Percentiles rank a stretch among this genome's conserved stretches.
phyloP scores from a whole-genome alignment of 108 stramenopile species.

The Cyclostephanos invisitatus region DNA sequence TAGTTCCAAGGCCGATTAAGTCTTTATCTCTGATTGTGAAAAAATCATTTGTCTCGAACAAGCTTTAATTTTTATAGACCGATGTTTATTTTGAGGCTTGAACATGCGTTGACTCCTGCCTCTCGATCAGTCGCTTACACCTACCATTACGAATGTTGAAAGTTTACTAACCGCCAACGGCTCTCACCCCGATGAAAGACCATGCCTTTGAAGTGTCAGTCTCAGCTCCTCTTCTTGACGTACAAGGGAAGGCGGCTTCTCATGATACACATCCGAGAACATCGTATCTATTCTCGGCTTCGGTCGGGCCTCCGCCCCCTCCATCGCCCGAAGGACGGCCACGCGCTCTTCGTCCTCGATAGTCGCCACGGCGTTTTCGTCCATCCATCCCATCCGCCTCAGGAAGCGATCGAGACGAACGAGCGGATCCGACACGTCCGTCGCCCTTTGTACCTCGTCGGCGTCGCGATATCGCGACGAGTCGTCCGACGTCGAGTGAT shows the following conservation, averaged over 20 bases:
- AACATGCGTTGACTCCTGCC: too few species aligned
- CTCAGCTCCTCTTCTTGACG: slow-evolving; percentile 76
- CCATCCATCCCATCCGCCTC: slow-evolving; percentile 70
- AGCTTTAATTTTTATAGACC: too few species aligned
- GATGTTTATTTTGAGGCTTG: too few species aligned
- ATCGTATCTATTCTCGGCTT: slow-evolving; percentile 73
- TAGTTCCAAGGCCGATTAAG: too few species aligned
- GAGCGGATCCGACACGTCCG: slow-evolving; percentile 76
- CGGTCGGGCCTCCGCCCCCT: slow-evolving; percentile 83
- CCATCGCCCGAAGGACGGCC: slow-evolving; percentile 84
- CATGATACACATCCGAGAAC: slow-evolving; percentile 95
- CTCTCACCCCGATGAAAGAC: slow-evolving; percentile 7
- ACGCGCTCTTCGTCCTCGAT: slow-evolving; percentile 77
- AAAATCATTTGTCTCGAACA: too few species aligned
- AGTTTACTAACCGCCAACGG: not conserved
- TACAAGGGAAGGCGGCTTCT: slow-evolving; percentile 83
- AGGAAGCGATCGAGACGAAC: slow-evolving; percentile 75
- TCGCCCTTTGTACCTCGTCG: slow-evolving; percentile 79
- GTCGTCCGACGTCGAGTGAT: slow-evolving; percentile 98
- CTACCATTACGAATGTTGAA: too few species aligned
- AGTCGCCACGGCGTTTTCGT: slow-evolving; percentile 51
- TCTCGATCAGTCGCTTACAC: too few species aligned
- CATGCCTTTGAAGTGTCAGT: slow-evolving; percentile 71
- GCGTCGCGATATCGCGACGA: slow-evolving; percentile 83
- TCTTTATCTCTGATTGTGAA: too few species aligned